These are phyloP conservation scores for Leccinum pellstonianum DNA, from an alignment of 768 basidiomycete genomes.

Conservation along the genomic window DNA sequence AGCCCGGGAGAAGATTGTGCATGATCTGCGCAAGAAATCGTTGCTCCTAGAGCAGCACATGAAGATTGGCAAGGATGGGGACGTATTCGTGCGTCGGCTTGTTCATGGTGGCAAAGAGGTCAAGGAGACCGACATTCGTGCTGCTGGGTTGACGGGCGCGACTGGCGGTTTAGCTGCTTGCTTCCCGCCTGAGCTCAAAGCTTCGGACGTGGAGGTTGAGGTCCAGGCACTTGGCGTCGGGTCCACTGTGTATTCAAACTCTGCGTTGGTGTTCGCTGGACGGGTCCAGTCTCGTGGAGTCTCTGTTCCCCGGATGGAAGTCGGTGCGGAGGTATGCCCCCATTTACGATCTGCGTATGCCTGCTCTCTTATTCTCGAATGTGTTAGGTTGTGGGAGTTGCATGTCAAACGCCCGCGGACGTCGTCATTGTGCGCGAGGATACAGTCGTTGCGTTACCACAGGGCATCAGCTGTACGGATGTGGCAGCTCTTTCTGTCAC, in stretches of 20 bases:
- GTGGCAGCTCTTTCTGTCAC: slow-evolving; percentile 23
- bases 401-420: slow-evolving; percentile 18
- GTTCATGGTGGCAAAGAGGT: slow-evolving; percentile 28
- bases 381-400: slow-evolving; percentile 20
- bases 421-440: slow-evolving; percentile 18
- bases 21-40: slow-evolving; percentile 26
- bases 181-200: slow-evolving; percentile 18
- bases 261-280: slow-evolving; percentile 21
- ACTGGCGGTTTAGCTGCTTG: slow-evolving; percentile 18
- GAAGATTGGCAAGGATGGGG: slow-evolving; percentile 27
- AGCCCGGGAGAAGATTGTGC: slow-evolving; percentile 25
- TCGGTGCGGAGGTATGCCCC: slow-evolving; percentile 9
- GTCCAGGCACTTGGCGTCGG: slow-evolving; percentile 17
- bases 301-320: slow-evolving; percentile 5
- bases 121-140: slow-evolving; percentile 15
- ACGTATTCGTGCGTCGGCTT: slow-evolving; percentile 29
- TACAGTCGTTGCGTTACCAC: slow-evolving; percentile 15
- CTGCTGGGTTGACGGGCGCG: slow-evolving; percentile 11
- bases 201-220: slow-evolving; percentile 21
- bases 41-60: slow-evolving; percentile 31
- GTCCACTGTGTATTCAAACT: slow-evolving; percentile 6
- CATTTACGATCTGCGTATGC: background rate
- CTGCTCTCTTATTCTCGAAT: background rate
- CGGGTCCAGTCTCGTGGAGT: slow-evolving; percentile 18
- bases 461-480: slow-evolving; percentile 14